Base-by-base conservation (phyloP, 202 grass and related monocot genomes). In the Bolboschoenoplectus hybrid region DNA sequence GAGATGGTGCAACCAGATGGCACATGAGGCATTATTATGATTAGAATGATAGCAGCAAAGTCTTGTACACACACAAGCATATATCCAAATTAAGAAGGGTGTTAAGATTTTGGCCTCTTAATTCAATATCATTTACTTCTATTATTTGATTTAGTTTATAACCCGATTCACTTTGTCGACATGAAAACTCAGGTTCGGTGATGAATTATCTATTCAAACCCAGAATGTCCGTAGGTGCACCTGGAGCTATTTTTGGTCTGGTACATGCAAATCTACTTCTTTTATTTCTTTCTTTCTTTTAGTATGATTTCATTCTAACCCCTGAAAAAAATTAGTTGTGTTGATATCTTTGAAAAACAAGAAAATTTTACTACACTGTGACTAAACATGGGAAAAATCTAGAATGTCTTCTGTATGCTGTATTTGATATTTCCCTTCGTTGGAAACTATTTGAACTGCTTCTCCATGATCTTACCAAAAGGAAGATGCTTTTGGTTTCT, bases 181-280 rank as follows among this genome's bases (percentile, higher is more conserved):
- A 39, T 40, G 89, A 91, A 82, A 17, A 79, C 69, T 87, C 84
- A 97, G 95, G 95, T 92, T 93, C 95, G 11, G 4, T 93, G 61
- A 89, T 94, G 91, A 94, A 92, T 81, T 97, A 94, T 45, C 10
- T 39, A 7, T 97, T 66, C 46, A 82, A 87, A 17, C 63, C 64
- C 52, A 90, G 73, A 43, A 89, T 91, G 88, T 85, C 91, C 63
- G 82, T 97, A 87, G 95, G 95, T 87, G 92, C 92, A 9, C 95
- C 95, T 71, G 95, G 92, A 67, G 92, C 95, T 35, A 93, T 97
- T 84, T 97, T 94, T 68, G 89, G 95, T 90, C 85, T 97, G 88
- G 91, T 95, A 93, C 53, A 62, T 40, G 67, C 72, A 41, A 83
- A 12, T 88, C 46, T 47, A 39, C 10, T 7, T 50, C 47, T 53